Percentiles rank a stretch among this genome's conserved stretches.
phyloP scores from a whole-genome alignment of 768 basidiomycete species.

The Psilocybe sp. region DNA sequence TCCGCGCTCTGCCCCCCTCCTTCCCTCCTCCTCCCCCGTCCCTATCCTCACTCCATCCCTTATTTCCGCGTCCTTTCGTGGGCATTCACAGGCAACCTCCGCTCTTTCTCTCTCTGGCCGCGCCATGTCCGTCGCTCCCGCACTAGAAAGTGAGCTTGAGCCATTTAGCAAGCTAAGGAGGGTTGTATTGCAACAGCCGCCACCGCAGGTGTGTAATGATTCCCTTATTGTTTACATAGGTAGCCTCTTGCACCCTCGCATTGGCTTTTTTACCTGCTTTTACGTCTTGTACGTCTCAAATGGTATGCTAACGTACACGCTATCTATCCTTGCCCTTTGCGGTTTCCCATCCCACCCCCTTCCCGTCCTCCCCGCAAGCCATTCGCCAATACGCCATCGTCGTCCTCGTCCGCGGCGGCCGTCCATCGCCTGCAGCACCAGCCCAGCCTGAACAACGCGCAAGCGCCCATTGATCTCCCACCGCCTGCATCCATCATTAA shows the following conservation, averaged over 20 bases:
- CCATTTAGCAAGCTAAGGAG: slow-evolving; percentile 56
- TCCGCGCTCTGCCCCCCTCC: no score
- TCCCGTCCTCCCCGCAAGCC: slow-evolving; percentile 16
- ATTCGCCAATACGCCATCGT: no score
- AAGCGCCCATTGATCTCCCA: no score
- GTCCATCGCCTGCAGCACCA: no score
- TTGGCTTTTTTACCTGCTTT: slow-evolving; percentile 13
- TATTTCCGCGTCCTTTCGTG: no score
- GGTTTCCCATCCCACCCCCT: slow-evolving; percentile 16
- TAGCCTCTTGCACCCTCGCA: background rate
- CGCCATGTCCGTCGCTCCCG: slow-evolving; percentile 48
- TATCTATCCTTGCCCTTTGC: slow-evolving; percentile 1
- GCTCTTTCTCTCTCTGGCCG: slow-evolving; percentile 51
- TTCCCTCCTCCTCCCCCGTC: no score
- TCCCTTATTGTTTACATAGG: slow-evolving; percentile 8
- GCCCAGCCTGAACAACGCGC: no score
- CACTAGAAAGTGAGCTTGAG: slow-evolving; percentile 62
- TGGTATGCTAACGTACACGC: background rate
- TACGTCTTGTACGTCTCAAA: slow-evolving; percentile 9
- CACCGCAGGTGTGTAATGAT: no score
- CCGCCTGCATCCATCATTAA: no score
- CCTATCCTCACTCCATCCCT: no score
- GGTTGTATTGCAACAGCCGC: slow-evolving; percentile 25
- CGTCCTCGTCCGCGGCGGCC: no score
- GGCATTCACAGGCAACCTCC: slow-evolving; percentile 43